Evolutionary conservation across 192 early-diverging fungal species (phyloP).

Genomic region (Spizellomyces sp.): DNA sequence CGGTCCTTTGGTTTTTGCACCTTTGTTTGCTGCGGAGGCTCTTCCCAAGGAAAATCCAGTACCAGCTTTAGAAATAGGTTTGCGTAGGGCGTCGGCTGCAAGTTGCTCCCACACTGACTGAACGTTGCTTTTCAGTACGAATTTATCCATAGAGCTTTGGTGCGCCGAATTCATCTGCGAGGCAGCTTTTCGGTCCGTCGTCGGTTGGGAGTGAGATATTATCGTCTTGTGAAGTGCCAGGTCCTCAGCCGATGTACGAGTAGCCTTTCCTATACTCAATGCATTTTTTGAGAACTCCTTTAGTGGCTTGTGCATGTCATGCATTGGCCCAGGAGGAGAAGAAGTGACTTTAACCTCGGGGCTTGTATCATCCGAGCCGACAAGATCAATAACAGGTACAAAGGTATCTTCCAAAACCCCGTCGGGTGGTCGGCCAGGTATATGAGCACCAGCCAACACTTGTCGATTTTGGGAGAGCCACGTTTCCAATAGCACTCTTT

Average conservation of each 20-base stretch:
- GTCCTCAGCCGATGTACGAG: no score
- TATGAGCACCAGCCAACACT: neutral
- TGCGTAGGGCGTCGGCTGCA: conserved; percentile 2
- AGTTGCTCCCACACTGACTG: conserved; percentile 18
- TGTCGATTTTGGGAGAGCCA: conserved; percentile 8
- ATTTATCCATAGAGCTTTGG: no score
- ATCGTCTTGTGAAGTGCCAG: no score
- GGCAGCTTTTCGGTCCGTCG: no score
- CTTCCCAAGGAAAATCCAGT: neutral
- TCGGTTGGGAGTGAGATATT: no score
- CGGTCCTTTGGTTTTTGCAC: neutral
- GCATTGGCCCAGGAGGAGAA: neutral
- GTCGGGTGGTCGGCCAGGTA: neutral
- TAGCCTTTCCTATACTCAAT: neutral
- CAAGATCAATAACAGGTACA: neutral
- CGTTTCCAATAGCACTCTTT: neutral
- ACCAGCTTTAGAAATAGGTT: neutral
- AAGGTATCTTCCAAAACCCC: neutral
- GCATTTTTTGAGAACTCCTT: neutral
- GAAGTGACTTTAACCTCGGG: no score
- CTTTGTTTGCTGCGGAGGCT: conserved; percentile 3
- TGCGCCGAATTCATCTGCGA: no score
- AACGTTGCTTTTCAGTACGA: no score
- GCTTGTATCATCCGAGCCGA: no score
- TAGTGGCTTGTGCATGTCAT: neutral